Evolutionary conservation across 2,329 filamentous ascomycete species (phyloP).

Genomic region (Sporothrix sp.): DNA sequence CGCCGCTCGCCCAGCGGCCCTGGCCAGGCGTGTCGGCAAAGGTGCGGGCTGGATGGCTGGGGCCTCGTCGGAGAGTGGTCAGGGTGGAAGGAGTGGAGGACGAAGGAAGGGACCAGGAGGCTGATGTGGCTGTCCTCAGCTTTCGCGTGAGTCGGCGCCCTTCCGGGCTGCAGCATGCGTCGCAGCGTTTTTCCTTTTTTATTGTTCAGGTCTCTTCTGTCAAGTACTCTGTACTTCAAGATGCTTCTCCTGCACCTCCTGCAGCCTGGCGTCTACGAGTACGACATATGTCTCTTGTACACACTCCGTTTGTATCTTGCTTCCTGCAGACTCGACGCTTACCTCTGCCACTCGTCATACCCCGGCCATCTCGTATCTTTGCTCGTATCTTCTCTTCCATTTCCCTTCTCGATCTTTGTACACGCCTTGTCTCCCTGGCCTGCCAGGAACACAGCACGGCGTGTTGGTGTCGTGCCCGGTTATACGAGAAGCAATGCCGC

Average conservation of each 20-base stretch:
- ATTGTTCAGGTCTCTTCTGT: no score
- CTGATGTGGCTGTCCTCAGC: neutral
- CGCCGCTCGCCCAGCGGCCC: conserved; percentile 1
- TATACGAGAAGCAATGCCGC: conserved; percentile 1
- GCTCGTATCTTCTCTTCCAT: no score
- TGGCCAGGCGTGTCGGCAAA: neutral
- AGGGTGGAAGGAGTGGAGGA: conserved; percentile 21
- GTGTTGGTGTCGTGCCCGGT: neutral
- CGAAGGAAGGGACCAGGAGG: conserved; percentile 4
- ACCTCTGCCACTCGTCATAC: no score
- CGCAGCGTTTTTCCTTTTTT: no score
- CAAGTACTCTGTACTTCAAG: no score
- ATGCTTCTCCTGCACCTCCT: no score
- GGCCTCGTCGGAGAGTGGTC: neutral
- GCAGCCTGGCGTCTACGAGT: no score
- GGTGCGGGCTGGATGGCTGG: conserved; percentile 5
- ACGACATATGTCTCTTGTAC: no score
- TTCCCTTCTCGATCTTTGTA: neutral
- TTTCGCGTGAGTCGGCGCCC: neutral
- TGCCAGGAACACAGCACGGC: no score
- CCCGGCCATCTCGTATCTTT: neutral
- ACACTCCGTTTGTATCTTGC: no score
- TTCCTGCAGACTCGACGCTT: no score
- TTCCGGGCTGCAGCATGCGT: neutral
- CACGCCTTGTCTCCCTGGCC: no score